A percentile compares a stretch with the other conserved stretches of the same genome.
Evolutionary conservation across 202 grass and related monocot genomes (phyloP).

Genomic region (Elaeis oleifera): DNA sequence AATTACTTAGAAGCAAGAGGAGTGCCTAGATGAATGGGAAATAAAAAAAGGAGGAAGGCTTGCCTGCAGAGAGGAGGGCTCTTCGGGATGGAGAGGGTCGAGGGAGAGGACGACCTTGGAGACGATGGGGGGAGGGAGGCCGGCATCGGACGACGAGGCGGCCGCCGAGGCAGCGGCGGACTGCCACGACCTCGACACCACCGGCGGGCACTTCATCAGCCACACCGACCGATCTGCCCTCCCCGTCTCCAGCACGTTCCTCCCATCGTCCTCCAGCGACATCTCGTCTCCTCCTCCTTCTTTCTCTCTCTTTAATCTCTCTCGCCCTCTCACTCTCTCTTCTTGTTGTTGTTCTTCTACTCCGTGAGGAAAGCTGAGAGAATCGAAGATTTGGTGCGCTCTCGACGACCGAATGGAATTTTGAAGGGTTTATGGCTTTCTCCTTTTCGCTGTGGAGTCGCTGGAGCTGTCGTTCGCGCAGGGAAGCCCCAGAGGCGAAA

Average conservation of each 20-base stretch:
- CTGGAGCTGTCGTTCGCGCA: too few species aligned
- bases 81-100: slow-evolving; percentile 49
- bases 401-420: too few species aligned
- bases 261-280: slow-evolving; percentile 40
- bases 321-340: too few species aligned
- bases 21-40: too few species aligned
- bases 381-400: too few species aligned
- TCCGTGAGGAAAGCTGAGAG: too few species aligned
- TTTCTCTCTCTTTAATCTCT: neutral
- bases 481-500: too few species aligned
- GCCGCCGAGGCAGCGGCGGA: slow-evolving; percentile 33
- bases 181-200: slow-evolving; percentile 69
- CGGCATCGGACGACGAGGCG: slow-evolving; percentile 22
- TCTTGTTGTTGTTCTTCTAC: too few species aligned
- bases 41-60: slow-evolving; percentile 1
- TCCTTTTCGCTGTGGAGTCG: too few species aligned
- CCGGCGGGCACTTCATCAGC: slow-evolving; percentile 86
- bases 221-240: slow-evolving; percentile 74
- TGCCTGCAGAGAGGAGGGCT: slow-evolving; percentile 42
- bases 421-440: too few species aligned
- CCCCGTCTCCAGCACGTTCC: slow-evolving; percentile 55
- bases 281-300: neutral
- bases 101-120: slow-evolving; percentile 84
- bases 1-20: too few species aligned
- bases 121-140: slow-evolving; percentile 44